These are phyloP conservation scores for Boletus rufocinnamomeus DNA, from an alignment of 768 basidiomycete genomes.

Conservation along the genomic window DNA sequence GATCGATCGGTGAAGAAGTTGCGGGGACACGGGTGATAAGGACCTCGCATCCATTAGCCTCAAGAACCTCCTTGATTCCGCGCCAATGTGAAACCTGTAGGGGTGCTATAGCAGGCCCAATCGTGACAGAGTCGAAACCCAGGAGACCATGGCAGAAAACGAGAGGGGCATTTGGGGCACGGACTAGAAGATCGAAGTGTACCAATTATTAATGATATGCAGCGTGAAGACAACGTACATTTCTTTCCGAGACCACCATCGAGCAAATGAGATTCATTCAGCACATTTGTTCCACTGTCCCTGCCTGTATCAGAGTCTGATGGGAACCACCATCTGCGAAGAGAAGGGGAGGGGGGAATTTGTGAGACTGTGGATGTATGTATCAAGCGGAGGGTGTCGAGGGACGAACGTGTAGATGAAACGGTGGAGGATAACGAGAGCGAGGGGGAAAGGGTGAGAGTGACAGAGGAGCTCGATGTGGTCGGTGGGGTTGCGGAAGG, in stretches of 20 bases:
- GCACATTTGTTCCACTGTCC: conserved; percentile 44
- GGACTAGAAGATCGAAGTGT: conserved; percentile 47
- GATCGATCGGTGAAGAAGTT: conserved; percentile 82
- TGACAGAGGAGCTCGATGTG: conserved; percentile 24
- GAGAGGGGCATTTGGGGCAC: conserved; percentile 77
- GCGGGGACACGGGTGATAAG: conserved; percentile 94
- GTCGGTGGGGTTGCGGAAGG: conserved; percentile 61
- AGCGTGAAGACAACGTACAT: conserved; percentile 48
- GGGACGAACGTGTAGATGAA: conserved; percentile 45
- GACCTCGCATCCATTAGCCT: conserved; percentile 85
- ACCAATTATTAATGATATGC: not conserved
- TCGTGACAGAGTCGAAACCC: conserved; percentile 83
- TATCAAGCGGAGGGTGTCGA: conserved; percentile 58
- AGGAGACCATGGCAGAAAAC: conserved; percentile 96
- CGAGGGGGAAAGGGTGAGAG: conserved; percentile 16
- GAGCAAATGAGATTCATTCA: conserved; percentile 49
- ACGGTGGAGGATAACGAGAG: conserved; percentile 27
- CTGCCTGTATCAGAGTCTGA: conserved; percentile 42
- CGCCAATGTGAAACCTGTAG: conserved; percentile 94
- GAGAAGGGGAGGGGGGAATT: conserved; percentile 25
- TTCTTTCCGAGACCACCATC: conserved; percentile 51
- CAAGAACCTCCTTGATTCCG: conserved; percentile 91
- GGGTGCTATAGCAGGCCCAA: conserved; percentile 74
- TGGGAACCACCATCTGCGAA: conserved; percentile 53
- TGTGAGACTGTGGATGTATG: conserved; percentile 32